phyloP scores from a whole-genome alignment of 2,329 filamentous ascomycete genomes.

The Trichophyton equinum region DNA sequence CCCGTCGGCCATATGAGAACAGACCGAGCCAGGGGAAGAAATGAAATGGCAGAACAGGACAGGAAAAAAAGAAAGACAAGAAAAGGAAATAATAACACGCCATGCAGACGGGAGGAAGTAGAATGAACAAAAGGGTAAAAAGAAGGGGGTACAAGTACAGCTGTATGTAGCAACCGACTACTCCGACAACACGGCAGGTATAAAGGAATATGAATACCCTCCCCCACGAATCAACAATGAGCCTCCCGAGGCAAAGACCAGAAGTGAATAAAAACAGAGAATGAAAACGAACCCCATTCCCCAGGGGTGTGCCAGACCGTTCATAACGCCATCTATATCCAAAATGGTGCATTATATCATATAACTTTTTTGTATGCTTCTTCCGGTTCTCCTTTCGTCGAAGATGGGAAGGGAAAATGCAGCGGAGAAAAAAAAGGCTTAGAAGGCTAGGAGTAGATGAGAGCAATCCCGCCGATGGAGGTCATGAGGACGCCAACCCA shows the following conservation, averaged over 20 bases:
- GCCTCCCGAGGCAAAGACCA: neutral
- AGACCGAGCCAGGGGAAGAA: neutral
- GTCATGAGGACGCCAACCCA: constrained; percentile 39
- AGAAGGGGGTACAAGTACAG: constrained; percentile 3
- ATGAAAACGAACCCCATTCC: too few relatives aligned
- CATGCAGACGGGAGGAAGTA: neutral
- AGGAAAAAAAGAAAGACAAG: neutral
- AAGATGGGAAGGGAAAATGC: neutral
- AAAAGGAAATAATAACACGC: neutral
- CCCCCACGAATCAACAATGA: neutral
- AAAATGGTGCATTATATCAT: constrained; percentile 4
- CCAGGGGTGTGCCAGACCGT: neutral
- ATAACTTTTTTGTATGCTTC: neutral
- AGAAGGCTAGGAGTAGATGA: constrained; percentile 18
- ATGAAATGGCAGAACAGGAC: neutral
- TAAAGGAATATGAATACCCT: neutral
- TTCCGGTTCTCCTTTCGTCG: neutral
- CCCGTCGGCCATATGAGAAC: neutral
- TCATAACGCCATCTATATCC: constrained; percentile 5
- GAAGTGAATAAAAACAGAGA: neutral
- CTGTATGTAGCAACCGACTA: neutral
- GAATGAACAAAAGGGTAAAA: neutral
- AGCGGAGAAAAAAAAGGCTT: too few relatives aligned
- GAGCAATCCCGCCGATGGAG: constrained; percentile 30
- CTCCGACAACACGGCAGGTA: neutral